These are phyloP conservation scores for Colletotrichum navitas DNA, from an alignment of 2,329 filamentous ascomycete species.

Conservation along the genomic window DNA sequence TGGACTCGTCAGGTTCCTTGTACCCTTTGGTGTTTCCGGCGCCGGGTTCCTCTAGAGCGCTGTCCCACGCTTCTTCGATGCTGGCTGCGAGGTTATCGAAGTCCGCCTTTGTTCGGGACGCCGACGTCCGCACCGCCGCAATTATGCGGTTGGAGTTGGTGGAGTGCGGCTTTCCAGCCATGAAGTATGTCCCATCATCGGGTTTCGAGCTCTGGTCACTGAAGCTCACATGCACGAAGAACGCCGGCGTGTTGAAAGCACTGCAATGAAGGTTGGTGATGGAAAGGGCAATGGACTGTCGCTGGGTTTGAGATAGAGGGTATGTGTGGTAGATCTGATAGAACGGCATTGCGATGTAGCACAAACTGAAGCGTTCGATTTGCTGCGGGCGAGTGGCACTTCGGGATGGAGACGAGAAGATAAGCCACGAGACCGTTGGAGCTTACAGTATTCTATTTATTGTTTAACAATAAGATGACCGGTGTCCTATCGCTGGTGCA, in stretches of 20 bases:
- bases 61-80: slow-evolving; percentile 18
- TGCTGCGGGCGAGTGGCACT: background rate
- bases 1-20: background rate
- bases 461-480: too few relatives aligned
- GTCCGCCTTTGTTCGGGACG: slow-evolving; percentile 16
- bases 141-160: slow-evolving; percentile 13
- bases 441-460: background rate
- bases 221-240: slow-evolving; percentile 27
- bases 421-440: background rate
- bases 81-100: slow-evolving; percentile 23
- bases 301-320: background rate
- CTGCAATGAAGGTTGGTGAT: slow-evolving; percentile 27
- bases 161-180: slow-evolving; percentile 21
- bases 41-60: background rate
- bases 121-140: slow-evolving; percentile 12
- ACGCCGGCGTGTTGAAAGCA: slow-evolving; percentile 17
- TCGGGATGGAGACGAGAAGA: background rate
- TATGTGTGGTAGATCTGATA: slow-evolving; percentile 19
- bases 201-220: background rate
- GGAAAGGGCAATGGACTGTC: slow-evolving; percentile 2
- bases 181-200: slow-evolving; percentile 15
- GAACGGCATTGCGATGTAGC: slow-evolving; percentile 12
- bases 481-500: too few relatives aligned
- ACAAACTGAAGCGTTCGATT: background rate
- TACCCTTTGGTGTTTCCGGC: background rate